phyloP scores from a whole-genome alignment of 2,329 filamentous ascomycete species.

The Parastagonospora nodorum region DNA sequence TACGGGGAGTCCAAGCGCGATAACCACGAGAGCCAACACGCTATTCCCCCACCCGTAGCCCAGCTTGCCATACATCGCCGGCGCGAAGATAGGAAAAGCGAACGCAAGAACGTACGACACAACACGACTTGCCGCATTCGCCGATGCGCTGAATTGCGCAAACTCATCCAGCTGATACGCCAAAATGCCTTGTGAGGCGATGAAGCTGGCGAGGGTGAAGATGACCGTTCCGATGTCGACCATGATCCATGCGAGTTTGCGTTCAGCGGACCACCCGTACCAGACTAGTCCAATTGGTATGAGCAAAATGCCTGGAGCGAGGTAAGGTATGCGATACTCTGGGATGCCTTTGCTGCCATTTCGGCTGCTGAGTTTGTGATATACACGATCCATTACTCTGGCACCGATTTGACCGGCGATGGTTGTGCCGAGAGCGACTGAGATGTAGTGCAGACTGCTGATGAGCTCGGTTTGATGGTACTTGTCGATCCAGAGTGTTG shows the following conservation, averaged over 20 bases:
- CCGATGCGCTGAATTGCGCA: constrained; percentile 61
- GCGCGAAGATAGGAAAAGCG: constrained; percentile 45
- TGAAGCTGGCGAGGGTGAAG: constrained; percentile 47
- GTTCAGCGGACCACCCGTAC: neutral
- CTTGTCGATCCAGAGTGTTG: constrained; percentile 26
- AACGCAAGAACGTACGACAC: constrained; percentile 25
- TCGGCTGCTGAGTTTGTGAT: constrained; percentile 21
- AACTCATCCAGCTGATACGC: constrained; percentile 68
- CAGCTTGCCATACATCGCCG: constrained; percentile 36
- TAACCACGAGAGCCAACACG: neutral
- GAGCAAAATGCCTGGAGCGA: constrained; percentile 22
- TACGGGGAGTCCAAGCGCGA: neutral
- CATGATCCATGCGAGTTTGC: constrained; percentile 23
- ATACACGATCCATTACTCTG: constrained; percentile 52
- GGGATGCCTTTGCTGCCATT: constrained; percentile 9
- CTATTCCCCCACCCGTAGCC: constrained; percentile 43
- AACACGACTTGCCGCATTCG: constrained; percentile 55
- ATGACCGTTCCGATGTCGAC: constrained; percentile 56
- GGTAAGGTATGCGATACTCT: constrained; percentile 26
- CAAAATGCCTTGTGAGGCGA: constrained; percentile 48
- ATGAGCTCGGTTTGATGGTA: constrained; percentile 18
- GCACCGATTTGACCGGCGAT: constrained; percentile 42
- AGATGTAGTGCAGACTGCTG: constrained; percentile 45
- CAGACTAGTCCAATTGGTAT: constrained; percentile 53
- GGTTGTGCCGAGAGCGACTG: constrained; percentile 62